Base-by-base conservation (phyloP, 257 asterid genomes). In the Cinchona pubescens region DNA sequence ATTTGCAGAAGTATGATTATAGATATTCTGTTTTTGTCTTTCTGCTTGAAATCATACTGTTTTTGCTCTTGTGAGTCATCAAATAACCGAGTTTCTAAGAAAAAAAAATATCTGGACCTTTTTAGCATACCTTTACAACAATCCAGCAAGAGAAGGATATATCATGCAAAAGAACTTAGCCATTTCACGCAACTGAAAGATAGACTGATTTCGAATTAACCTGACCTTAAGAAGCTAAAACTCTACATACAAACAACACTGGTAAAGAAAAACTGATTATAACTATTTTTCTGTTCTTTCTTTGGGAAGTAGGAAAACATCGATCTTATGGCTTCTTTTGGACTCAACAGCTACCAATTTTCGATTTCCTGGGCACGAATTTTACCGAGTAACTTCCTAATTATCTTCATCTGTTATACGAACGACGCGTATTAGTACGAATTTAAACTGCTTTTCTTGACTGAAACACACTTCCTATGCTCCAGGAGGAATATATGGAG, bases 291-390 rank as follows among this genome's bases (percentile, higher is more conserved):
- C 75, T 19, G 51, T 67, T 27, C 29, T 38, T 34, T 37, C 19
- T 18, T 18, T 76, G 38, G 62, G n/a, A 79, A 72, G 60, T 79
- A 90, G 96, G 90, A 87, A 73, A 86, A 87, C 42, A 78, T 85
- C 49, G 84, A 82, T 73, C 89, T 90, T 63, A 90, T 88, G 96
- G 86, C 87, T 81, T 73, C 83, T 49, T 76, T 90, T 61, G 92
- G 92, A 34, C 85, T 83, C 53, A 79, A 88, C 82, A 85, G 96
- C 83, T 90, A 60, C 63, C 84, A 92, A 58, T 85, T 90, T 72
- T 90, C 96, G 40, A 88, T 90, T 65, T 83, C 92, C 74, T 88
- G 93, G 93, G 84, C 93, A 43, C 79, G 96, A 80, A 87, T 90
- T 78, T 86, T 90, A 70, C 96, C 96, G 16, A 84, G 96, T 77